phyloP scores from a whole-genome alignment of 345 rosid genomes.

The Physaria fendleri region DNA sequence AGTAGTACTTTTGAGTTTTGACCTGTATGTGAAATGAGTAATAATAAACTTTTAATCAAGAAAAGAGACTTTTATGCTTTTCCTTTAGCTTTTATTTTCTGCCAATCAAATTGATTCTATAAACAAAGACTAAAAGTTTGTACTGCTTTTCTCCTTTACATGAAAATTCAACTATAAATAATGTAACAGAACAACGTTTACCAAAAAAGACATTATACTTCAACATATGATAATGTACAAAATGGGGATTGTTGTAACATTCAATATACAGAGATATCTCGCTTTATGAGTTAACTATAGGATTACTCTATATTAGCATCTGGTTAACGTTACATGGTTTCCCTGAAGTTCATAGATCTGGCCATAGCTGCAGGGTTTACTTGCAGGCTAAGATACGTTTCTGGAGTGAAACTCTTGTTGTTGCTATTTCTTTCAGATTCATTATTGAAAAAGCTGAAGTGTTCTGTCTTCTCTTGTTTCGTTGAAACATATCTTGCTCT shows the following conservation, averaged over 20 bases:
- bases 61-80: background rate
- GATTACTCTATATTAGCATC: background rate
- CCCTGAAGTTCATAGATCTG: constrained; percentile 59
- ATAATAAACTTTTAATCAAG: no score
- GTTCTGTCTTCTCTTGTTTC: constrained; percentile 33
- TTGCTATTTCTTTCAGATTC: constrained; percentile 34
- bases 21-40: background rate
- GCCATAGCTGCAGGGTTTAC: constrained; percentile 76
- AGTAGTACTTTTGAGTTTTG: no score
- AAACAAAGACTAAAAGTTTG: background rate
- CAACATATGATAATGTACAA: background rate
- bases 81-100: background rate
- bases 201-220: background rate
- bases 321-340: constrained; percentile 31
- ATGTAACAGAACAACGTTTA: background rate
- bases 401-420: constrained; percentile 16
- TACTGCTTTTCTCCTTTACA: constrained; percentile 11
- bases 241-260: constrained; percentile 4
- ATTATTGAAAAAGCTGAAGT: constrained; percentile 24
- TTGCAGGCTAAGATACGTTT: constrained; percentile 36
- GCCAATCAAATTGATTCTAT: background rate
- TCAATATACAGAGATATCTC: constrained; percentile 1
- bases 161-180: background rate
- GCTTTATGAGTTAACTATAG: background rate
- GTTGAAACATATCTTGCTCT: constrained; percentile 11